phyloP scores from a whole-genome alignment of 192 early-diverging fungal genomes.

The Coemansia pectinata region DNA sequence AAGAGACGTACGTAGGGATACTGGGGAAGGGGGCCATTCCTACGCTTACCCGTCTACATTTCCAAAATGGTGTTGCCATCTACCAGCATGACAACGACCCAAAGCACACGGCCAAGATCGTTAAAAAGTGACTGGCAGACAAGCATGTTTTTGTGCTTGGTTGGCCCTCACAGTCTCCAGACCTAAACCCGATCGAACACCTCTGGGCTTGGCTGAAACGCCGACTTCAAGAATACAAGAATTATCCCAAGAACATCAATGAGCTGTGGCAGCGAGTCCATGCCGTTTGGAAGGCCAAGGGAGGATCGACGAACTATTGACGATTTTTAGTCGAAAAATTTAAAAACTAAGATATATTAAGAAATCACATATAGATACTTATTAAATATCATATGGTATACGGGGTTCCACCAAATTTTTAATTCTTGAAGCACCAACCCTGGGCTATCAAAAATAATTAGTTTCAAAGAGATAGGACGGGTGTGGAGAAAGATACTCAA shows the following conservation, averaged over 20 bases:
- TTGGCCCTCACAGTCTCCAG: constrained; percentile 18
- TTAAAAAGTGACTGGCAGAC: neutral
- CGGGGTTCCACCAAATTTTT: too few relatives aligned
- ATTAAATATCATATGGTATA: too few relatives aligned
- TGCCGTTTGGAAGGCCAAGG: neutral
- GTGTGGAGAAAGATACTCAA: too few relatives aligned
- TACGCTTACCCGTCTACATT: neutral
- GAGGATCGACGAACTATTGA: too few relatives aligned
- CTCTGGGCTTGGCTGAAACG: constrained; percentile 2
- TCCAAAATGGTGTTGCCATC: neutral
- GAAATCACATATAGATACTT: too few relatives aligned
- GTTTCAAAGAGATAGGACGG: too few relatives aligned
- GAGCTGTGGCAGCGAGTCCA: neutral
- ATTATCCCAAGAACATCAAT: neutral
- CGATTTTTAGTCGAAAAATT: too few relatives aligned
- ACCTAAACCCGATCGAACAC: constrained; percentile 15
- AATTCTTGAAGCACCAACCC: too few relatives aligned
- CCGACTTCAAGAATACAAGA: neutral
- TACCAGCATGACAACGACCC: constrained; percentile 36
- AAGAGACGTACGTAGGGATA: neutral
- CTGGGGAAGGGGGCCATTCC: neutral
- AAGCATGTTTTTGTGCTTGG: constrained; percentile 3
- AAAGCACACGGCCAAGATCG: constrained; percentile 14
- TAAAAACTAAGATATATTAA: too few relatives aligned
- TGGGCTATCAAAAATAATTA: too few relatives aligned